Evolutionary conservation across 768 basidiomycete species (phyloP), one percentile per base, ranked within the genome.

Genomic region (Cystobasidium onofrii): DNA sequence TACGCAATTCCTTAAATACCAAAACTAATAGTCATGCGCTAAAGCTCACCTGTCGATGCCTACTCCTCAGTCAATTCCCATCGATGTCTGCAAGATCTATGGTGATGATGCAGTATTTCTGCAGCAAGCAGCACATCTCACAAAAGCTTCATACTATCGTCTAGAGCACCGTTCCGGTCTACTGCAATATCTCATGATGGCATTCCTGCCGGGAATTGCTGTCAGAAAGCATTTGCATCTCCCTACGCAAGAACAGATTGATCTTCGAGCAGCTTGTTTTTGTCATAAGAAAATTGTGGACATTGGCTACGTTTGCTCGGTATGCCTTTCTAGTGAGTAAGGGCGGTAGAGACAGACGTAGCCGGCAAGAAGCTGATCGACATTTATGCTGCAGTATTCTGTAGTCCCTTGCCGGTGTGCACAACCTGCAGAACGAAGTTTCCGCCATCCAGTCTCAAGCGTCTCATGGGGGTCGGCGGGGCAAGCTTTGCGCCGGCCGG

Each of bases 251-350:
- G 94, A 98, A 80, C 89, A 87, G 79, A 89, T 98, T 74, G 96
- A 98, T 81, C 95, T 98, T 80, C 87, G 96, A 34, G 96, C 96
- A 0, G 95, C 94, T 9, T 98, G 95, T 80, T 98, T 99, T 84
- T 99, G 96, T 83, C 96, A 98, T 82, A 96, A 97, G 81, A 89
- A 89, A 66, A 95, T 96, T 61, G 87, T 98, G 46, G 95, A 98
- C 80, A 86, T 98, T 66, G 96, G 93, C 69, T 99, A 93, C 77
- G 93, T 99, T 25, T 99, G 96, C 80, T 95, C 92, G n/a, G 93
- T 99, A 36, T 99, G 96, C 80, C 82, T 99, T 34, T 95, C 92
- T 31, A 98, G 94, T 96, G 77, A 73, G 91, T 71, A 27, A 72
- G 33, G 29, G 46, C 15, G 46, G 27, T 36, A 74, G n/a, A n/a